Conservation (phyloP, 2,329 filamentous ascomycete genomes). For the Scopulariopsis brevicaulis region DNA sequence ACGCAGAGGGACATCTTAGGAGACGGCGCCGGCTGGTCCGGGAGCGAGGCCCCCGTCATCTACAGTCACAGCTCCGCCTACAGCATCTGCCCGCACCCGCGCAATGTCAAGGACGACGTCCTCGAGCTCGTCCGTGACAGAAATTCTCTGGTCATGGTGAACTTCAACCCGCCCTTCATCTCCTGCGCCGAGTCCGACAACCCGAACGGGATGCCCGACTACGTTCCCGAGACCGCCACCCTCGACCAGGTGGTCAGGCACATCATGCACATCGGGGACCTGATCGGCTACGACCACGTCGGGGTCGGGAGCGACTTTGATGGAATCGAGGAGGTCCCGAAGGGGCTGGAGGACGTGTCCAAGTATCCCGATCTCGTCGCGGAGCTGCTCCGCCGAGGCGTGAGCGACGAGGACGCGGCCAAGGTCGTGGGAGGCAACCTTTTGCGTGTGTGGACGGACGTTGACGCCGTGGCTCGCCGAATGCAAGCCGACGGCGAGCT, state of each 20-base stretch:
- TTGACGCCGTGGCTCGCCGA: slow-evolving; percentile 57
- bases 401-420: slow-evolving; percentile 61
- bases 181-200: slow-evolving; percentile 54
- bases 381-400: slow-evolving; percentile 60
- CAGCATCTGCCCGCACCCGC: slow-evolving; percentile 71
- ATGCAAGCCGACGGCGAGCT: slow-evolving; percentile 48
- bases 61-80: slow-evolving; percentile 82
- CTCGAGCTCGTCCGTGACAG: slow-evolving; percentile 63
- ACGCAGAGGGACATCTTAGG: slow-evolving; percentile 79
- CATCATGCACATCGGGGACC: slow-evolving; percentile 68
- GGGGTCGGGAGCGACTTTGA: slow-evolving; percentile 88
- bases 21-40: slow-evolving; percentile 50
- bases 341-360: slow-evolving; percentile 73
- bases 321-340: slow-evolving; percentile 55
- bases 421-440: slow-evolving; percentile 75
- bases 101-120: slow-evolving; percentile 82
- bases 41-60: slow-evolving; percentile 72
- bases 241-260: slow-evolving; percentile 70
- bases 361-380: slow-evolving; percentile 71
- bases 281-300: slow-evolving; percentile 80
- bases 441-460: slow-evolving; percentile 72
- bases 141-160: slow-evolving; percentile 79
- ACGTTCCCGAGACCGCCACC: slow-evolving; percentile 57
- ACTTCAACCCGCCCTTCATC: slow-evolving; percentile 75
- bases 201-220: slow-evolving; percentile 54